Percentiles rank a stretch among this genome's conserved stretches.
Conservation (phyloP, 768 basidiomycete genomes). For the Naganishia kalamii region DNA sequence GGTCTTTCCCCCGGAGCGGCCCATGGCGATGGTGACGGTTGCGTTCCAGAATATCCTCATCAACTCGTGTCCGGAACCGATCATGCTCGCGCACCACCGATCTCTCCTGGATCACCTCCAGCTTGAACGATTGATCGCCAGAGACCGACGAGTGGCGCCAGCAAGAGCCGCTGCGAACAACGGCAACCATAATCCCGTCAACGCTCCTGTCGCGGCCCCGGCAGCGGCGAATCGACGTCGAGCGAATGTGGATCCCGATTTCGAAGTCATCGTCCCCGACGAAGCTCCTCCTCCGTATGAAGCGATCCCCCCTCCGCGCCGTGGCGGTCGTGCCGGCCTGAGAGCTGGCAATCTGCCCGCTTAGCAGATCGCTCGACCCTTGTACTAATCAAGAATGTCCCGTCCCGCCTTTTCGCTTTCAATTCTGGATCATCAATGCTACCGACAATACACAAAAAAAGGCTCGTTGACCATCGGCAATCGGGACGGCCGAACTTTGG, state of each 20-base stretch:
- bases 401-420: not conserved
- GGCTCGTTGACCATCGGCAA: no score
- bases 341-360: not conserved
- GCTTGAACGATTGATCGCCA: not conserved
- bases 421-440: not conserved
- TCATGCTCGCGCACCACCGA: not conserved
- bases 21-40: not conserved
- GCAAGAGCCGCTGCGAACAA: not conserved
- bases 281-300: slow-evolving; percentile 1
- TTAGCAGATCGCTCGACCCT: not conserved
- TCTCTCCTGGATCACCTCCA: not conserved
- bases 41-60: not conserved
- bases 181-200: not conserved
- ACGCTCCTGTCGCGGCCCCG: not conserved
- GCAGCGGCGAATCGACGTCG: not conserved
- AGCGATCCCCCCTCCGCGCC: not conserved
- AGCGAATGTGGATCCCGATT: not conserved
- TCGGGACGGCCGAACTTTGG: no score
- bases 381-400: not conserved
- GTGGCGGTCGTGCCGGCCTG: not conserved
- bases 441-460: no score
- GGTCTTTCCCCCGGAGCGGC: not conserved
- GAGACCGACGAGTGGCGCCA: not conserved
- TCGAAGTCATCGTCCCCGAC: not conserved
- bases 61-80: not conserved